phyloP scores from a whole-genome alignment of 75 land plant species.

The Pinus tabuliformis region DNA sequence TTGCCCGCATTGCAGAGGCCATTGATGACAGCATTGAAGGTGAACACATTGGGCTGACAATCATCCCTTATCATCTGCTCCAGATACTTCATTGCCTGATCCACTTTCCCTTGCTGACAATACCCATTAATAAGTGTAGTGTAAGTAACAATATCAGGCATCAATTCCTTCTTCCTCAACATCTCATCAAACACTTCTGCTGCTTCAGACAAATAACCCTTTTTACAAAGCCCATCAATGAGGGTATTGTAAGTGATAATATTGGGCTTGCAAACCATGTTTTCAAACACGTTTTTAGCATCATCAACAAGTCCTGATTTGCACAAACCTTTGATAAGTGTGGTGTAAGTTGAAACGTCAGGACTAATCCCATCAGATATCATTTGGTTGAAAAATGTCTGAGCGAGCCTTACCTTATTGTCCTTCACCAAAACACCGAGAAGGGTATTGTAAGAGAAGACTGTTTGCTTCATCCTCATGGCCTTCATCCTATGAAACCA shows the following conservation, averaged over 20 bases:
- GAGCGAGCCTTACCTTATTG: not conserved
- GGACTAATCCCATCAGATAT: constrained; percentile 7
- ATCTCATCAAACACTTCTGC: constrained; percentile 21
- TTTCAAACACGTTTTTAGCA: not conserved
- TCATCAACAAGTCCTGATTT: constrained; percentile 2
- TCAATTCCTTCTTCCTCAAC: constrained; percentile 29
- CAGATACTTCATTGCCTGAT: constrained; percentile 17
- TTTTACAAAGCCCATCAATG: constrained; percentile 25
- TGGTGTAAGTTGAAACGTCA: constrained; percentile 21
- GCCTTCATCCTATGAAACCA: constrained; percentile 9
- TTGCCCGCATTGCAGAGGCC: constrained; percentile 51
- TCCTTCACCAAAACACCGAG: constrained; percentile 13
- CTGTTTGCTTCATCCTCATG: not conserved
- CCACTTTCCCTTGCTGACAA: constrained; percentile 22
- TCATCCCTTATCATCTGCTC: constrained; percentile 22
- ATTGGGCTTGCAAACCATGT: constrained; percentile 18
- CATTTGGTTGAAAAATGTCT: not conserved
- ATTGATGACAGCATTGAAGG: constrained; percentile 44
- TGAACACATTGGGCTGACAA: constrained; percentile 21
- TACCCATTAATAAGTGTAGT: constrained; percentile 31
- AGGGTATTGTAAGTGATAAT: constrained; percentile 19
- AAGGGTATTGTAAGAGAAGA: constrained; percentile 12
- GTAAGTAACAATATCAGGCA: constrained; percentile 33
- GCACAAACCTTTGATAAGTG: constrained; percentile 24
- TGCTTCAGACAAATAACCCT: constrained; percentile 8